Percentiles rank a stretch among this genome's conserved stretches.
These are phyloP conservation scores for Paramarasmius palmivorus DNA, from an alignment of 1,284 basidiomycete species.

Conservation along the genomic window DNA sequence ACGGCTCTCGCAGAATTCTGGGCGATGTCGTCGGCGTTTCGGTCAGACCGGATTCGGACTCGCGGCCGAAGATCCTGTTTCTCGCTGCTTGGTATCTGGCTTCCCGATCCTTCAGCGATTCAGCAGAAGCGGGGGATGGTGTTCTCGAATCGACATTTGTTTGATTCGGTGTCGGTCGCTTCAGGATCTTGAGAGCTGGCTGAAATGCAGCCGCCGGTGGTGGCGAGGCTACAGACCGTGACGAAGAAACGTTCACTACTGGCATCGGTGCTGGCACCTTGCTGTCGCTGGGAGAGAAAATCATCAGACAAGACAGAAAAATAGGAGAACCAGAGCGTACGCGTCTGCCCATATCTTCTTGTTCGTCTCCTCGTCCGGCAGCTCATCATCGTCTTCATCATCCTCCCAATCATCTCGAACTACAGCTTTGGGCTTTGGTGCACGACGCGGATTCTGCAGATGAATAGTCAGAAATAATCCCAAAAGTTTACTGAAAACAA, in stretches of 20 bases:
- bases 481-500: not conserved
- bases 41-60: not conserved
- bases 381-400: conserved; percentile 32
- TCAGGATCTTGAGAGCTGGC: conserved; percentile 43
- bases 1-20: not conserved
- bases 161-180: conserved; percentile 35
- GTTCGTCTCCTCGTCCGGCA: conserved; percentile 29
- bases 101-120: conserved; percentile 41
- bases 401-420: conserved; percentile 31
- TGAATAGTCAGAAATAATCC: not conserved
- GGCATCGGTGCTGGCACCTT: conserved; percentile 44
- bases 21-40: not conserved
- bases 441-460: not conserved
- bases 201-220: conserved; percentile 41
- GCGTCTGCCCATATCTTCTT: conserved; percentile 47
- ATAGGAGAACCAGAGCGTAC: conserved; percentile 31
- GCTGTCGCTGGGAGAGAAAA: conserved; percentile 31
- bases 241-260: conserved; percentile 32
- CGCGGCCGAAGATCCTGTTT: conserved; percentile 42
- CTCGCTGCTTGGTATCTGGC: conserved; percentile 43
- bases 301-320: conserved; percentile 4
- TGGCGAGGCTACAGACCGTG: conserved; percentile 22
- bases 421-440: conserved; percentile 3
- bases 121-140: conserved; percentile 18
- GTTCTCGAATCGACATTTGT: conserved; percentile 21